Conservation (phyloP, 2,329 filamentous ascomycete species). For the Aspergillus tanneri region DNA sequence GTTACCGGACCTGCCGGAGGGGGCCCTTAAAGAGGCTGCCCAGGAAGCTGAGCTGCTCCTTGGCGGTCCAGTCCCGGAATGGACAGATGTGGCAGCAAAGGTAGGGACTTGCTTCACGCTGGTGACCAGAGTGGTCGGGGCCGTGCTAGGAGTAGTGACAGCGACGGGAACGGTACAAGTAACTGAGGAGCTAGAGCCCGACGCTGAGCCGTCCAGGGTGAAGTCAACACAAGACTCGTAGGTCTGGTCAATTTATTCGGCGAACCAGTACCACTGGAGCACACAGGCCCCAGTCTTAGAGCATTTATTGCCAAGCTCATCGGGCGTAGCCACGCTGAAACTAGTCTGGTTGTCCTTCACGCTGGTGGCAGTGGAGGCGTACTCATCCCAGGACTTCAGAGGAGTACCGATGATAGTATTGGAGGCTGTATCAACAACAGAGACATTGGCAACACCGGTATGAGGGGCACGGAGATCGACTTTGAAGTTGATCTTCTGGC, state of each 20-base stretch:
- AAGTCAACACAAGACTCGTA: conserved; percentile 39
- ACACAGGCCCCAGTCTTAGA: conserved; percentile 32
- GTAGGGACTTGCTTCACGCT: conserved; percentile 1
- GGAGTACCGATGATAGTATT: conserved; percentile 41
- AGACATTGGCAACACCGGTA: conserved; percentile 51
- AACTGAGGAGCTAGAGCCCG: conserved; percentile 14
- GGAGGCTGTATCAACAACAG: conserved; percentile 48
- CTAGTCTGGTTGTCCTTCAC: conserved; percentile 27
- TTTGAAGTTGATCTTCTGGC: conserved; percentile 45
- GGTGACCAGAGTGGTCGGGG: conserved; percentile 13
- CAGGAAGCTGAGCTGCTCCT: conserved; percentile 22
- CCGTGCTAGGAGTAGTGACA: conserved; percentile 18
- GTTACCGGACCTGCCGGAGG: too few relatives aligned
- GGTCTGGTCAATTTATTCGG: conserved; percentile 36
- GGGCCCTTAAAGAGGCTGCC: conserved; percentile 18
- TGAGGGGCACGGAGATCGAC: conserved; percentile 51
- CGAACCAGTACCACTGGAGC: conserved; percentile 38
- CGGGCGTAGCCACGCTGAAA: conserved; percentile 35
- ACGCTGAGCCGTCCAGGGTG: conserved; percentile 26
- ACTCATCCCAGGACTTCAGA: conserved; percentile 33
- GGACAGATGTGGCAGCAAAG: conserved; percentile 10
- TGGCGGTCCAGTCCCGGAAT: conserved; percentile 18
- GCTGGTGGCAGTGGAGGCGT: conserved; percentile 32
- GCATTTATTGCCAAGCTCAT: conserved; percentile 28
- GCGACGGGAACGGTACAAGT: conserved; percentile 14